These are phyloP conservation scores for Protomyces arabidopsidicola DNA, from an alignment of 1,139 yeast genomes.

Conservation along the genomic window DNA sequence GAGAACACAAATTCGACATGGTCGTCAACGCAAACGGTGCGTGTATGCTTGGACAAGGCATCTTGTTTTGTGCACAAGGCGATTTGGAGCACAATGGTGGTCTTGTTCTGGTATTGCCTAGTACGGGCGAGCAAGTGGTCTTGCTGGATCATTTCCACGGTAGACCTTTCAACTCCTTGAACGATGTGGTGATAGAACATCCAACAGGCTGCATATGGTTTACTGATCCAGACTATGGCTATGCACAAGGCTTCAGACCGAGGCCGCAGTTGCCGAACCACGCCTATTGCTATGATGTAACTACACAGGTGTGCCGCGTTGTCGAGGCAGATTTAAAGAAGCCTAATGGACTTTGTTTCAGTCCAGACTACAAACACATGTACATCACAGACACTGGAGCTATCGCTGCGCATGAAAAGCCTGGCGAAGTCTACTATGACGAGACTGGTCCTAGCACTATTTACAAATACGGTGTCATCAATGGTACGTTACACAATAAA, in stretches of 20 bases:
- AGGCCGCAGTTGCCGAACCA: slow-evolving; percentile 29
- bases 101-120: slow-evolving; percentile 27
- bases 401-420: slow-evolving; percentile 28
- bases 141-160: slow-evolving; percentile 30
- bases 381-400: slow-evolving; percentile 32
- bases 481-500: neutral
- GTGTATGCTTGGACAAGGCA: slow-evolving; percentile 25
- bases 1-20: slow-evolving; percentile 9
- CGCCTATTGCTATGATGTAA: slow-evolving; percentile 29
- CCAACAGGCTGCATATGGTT: slow-evolving; percentile 31
- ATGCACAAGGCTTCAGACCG: slow-evolving; percentile 31
- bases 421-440: slow-evolving; percentile 24
- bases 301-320: slow-evolving; percentile 15
- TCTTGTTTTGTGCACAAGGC: slow-evolving; percentile 32
- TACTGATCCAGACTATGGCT: slow-evolving; percentile 32
- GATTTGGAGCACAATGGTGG: slow-evolving; percentile 14
- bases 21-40: slow-evolving; percentile 32
- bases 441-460: slow-evolving; percentile 27
- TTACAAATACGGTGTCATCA: slow-evolving; percentile 29
- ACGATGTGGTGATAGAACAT: slow-evolving; percentile 32
- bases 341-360: slow-evolving; percentile 32
- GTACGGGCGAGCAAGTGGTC: slow-evolving; percentile 9
- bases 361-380: slow-evolving; percentile 30
- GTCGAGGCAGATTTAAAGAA: slow-evolving; percentile 28
- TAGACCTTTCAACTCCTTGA: slow-evolving; percentile 29